phyloP scores from a whole-genome alignment of 192 early-diverging fungal genomes.

The Podila epigama region DNA sequence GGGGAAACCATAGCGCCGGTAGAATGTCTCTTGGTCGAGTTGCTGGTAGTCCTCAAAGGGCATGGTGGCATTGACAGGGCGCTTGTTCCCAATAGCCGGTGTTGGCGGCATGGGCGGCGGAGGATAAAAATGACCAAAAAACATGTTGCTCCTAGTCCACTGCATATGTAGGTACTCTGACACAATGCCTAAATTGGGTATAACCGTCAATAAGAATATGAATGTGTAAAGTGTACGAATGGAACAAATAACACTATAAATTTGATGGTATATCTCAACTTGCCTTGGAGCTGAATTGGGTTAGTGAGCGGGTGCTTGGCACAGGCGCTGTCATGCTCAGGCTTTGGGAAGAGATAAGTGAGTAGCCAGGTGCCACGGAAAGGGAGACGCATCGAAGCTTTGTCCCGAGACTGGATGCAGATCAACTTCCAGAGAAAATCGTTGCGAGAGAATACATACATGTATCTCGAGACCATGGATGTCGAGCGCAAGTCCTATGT shows the following conservation, averaged over 20 bases:
- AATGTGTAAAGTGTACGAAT: background rate
- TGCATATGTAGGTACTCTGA: slow-evolving; percentile 40
- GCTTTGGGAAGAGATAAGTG: slow-evolving; percentile 45
- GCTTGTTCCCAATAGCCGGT: background rate
- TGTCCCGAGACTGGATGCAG: slow-evolving; percentile 22
- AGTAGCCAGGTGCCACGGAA: slow-evolving; percentile 50
- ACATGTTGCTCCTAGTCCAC: slow-evolving; percentile 47
- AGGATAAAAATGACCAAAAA: slow-evolving; percentile 48
- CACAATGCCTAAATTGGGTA: slow-evolving; percentile 23
- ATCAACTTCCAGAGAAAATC: slow-evolving; percentile 43
- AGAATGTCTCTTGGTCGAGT: slow-evolving; percentile 33
- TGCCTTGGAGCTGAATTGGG: slow-evolving; percentile 29
- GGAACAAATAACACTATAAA: background rate
- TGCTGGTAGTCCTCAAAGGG: slow-evolving; percentile 37
- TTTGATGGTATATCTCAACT: background rate
- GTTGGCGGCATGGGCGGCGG: slow-evolving; percentile 22
- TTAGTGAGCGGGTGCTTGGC: slow-evolving; percentile 14
- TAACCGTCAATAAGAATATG: too few relatives aligned
- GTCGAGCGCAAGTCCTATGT: slow-evolving; percentile 16
- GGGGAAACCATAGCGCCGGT: slow-evolving; percentile 35
- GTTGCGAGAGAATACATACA: slow-evolving; percentile 48
- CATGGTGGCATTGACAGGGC: slow-evolving; percentile 3
- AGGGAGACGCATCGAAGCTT: slow-evolving; percentile 8
- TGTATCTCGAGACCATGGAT: slow-evolving; percentile 16
- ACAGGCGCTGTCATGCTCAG: slow-evolving; percentile 24